Evolutionary conservation across 2,329 filamentous ascomycete species (phyloP).

Genomic region (Claviceps quebecensis): DNA sequence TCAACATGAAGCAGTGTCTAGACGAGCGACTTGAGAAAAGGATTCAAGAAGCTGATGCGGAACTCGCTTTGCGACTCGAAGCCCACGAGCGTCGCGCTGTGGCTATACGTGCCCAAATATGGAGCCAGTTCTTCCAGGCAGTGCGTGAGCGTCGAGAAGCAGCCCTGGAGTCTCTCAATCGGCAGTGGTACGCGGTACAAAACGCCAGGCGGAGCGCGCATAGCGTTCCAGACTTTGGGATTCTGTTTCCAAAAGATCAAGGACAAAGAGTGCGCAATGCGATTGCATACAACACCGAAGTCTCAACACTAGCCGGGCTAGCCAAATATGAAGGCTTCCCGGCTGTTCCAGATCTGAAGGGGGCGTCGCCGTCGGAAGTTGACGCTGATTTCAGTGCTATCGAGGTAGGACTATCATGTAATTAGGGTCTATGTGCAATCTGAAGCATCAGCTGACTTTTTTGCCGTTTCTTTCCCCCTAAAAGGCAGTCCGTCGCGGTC

Average conservation of each 20-base stretch:
- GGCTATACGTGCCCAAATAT: constrained; percentile 71
- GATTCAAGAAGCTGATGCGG: constrained; percentile 58
- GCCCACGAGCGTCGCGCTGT: constrained; percentile 62
- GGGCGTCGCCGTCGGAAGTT: constrained; percentile 57
- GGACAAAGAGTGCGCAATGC: constrained; percentile 72
- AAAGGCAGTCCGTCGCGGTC: constrained; percentile 20
- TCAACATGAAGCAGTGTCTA: constrained; percentile 79
- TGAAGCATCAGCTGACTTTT: constrained; percentile 9
- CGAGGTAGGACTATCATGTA: constrained; percentile 40
- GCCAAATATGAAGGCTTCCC: constrained; percentile 96
- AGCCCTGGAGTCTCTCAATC: constrained; percentile 65
- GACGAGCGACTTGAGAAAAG: constrained; percentile 72
- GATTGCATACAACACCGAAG: constrained; percentile 85
- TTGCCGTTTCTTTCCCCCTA: not conserved
- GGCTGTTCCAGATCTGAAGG: constrained; percentile 71
- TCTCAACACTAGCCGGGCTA: constrained; percentile 77
- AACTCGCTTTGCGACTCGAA: constrained; percentile 60
- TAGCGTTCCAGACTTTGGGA: constrained; percentile 66
- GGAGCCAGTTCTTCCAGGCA: constrained; percentile 81
- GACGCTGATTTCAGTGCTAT: constrained; percentile 84
- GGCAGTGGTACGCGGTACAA: constrained; percentile 87
- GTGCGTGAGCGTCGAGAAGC: constrained; percentile 71
- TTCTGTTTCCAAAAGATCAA: constrained; percentile 65
- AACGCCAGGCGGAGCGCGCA: constrained; percentile 72
- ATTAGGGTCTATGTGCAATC: not conserved